Evolutionary conservation across 352 stramenopile species (phyloP), one percentile per base, ranked within the genome.

Genomic region (Ophiocytium majus): DNA sequence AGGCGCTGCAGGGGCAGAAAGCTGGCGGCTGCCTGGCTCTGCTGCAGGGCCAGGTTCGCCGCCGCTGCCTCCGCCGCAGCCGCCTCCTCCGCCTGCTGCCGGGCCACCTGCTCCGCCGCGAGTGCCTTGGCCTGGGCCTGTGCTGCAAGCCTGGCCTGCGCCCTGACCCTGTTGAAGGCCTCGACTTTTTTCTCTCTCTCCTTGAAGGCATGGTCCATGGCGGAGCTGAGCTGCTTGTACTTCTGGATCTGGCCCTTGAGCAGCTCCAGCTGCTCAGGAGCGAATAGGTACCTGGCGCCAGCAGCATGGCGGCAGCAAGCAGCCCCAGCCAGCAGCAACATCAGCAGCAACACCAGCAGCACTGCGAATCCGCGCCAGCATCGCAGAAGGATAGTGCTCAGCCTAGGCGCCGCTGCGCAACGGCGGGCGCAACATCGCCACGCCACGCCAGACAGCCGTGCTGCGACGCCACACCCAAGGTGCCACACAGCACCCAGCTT

Each of bases 221-320:
- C 19, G 28, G 57, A 23, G 28, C 28, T 71, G 28, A 71, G 57
- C 23, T 23, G 19, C 28, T 71, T 71, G 28, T 71, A 71, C 28
- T 28, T 71, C 57, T 71, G 57, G 23, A 71, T 71, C 28, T 71
- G 57, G 23, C 19, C 57, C 57, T 71, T 71, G 28, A 71, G 57
- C 28, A 71, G 28, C 57, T 71, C 57, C 23, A 71, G 57, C 57
- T 71, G 57, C 57, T 71, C 57, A 71, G 23, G 23, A 23, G 57
- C 28, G 28, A 71, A 71, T 23, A 28, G 23, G 28, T 71, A 71
- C 28, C 57, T 71, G 57, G n/a, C n/a, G n/a, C n/a, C n/a, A n/a
- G n/a, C n/a, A n/a, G n/a, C n/a, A n/a, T n/a, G n/a, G n/a, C n/a
- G n/a, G n/a, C n/a, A n/a, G n/a, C n/a, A n/a, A n/a, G n/a, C n/a